Base-by-base conservation (phyloP, 768 basidiomycete species). In the Mycena belliarum region DNA sequence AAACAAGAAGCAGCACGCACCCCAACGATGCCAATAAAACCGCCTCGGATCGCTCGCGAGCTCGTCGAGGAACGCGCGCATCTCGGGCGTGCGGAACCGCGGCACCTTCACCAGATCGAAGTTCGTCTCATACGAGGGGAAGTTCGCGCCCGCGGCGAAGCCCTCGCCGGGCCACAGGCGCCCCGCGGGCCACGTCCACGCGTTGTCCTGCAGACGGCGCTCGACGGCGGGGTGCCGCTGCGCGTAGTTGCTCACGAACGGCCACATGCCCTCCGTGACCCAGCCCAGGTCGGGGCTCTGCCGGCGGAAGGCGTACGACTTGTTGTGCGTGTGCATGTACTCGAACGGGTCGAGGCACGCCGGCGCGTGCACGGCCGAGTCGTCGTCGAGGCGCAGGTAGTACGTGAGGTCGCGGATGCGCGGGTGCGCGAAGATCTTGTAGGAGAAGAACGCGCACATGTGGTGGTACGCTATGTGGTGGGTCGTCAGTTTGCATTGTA, bases 341-440 rank as follows among this genome's bases (percentile, higher is more conserved):
- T 63, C 58, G 44, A 66, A 59, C 10, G 65, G 65, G 20, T 66
- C 65, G 54, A 63, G 53, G 42, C 64, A 65, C n/a, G 60, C 37
- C 7, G 58, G 61, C 25, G 50, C 55, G 16, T 25, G 25, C 16
- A 65, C 52, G 9, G 49, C 45, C 8, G 63, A 64, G 55, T 66
- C 65, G n/a, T 64, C 64, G 60, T 66, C 65, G 18, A 66, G 57
- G 12, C 65, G 63, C 45, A 66, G 53, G 41, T 64, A 66, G 42
- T 64, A 66, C 1, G 63, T 61, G 10, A 66, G 26, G 43, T 64
- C 59, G 12, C 32, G 20, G 28, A 66, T 47, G 12, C 64, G 50
- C 18, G 65, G 65, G 38, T 66, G 65, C 40, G 33, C 23, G 57
- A 66, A 66, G 21, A 66, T 65, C 25, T 65, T 51, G 21, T 58